Conservation (phyloP, 1,284 basidiomycete species). For the Thelephora terrestris region DNA sequence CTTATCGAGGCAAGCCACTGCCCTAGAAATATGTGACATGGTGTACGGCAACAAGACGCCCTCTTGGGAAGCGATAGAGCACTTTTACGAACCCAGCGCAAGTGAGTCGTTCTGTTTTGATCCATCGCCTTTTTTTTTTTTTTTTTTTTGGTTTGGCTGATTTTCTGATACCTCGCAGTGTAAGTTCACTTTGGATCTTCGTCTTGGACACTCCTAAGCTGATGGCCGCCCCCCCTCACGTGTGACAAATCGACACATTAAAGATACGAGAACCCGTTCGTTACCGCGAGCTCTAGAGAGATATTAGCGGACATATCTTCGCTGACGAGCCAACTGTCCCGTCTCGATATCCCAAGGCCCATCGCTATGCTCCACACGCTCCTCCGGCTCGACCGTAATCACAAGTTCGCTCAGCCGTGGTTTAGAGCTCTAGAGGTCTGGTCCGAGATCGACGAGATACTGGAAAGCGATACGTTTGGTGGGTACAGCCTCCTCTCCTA, state of each 20-base stretch:
- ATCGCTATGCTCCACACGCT: conserved; percentile 46
- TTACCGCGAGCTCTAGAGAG: conserved; percentile 61
- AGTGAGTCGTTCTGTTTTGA: conserved; percentile 28
- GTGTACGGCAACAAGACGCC: conserved; percentile 46
- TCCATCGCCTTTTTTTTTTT: background rate
- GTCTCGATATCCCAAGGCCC: conserved; percentile 55
- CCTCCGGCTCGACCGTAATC: conserved; percentile 33
- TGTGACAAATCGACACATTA: no score
- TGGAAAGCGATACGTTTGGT: conserved; percentile 70
- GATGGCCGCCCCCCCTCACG: background rate
- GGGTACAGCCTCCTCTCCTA: conserved; percentile 23
- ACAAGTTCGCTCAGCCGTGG: conserved; percentile 24
- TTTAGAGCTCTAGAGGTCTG: conserved; percentile 56
- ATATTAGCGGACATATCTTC: conserved; percentile 59
- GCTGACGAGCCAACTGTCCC: conserved; percentile 44
- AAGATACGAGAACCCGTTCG: conserved; percentile 65
- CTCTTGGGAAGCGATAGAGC: conserved; percentile 40
- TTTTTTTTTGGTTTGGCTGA: background rate
- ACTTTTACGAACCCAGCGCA: conserved; percentile 60
- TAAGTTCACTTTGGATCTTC: conserved; percentile 7
- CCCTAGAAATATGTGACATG: conserved; percentile 55
- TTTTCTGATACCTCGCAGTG: conserved; percentile 8
- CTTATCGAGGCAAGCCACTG: conserved; percentile 41
- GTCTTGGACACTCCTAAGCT: conserved; percentile 1
- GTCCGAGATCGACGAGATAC: conserved; percentile 64